A percentile compares a stretch with the other conserved stretches of the same genome.
phyloP scores from a whole-genome alignment of 257 asterid genomes.

The Nyctanthes arbortristis region DNA sequence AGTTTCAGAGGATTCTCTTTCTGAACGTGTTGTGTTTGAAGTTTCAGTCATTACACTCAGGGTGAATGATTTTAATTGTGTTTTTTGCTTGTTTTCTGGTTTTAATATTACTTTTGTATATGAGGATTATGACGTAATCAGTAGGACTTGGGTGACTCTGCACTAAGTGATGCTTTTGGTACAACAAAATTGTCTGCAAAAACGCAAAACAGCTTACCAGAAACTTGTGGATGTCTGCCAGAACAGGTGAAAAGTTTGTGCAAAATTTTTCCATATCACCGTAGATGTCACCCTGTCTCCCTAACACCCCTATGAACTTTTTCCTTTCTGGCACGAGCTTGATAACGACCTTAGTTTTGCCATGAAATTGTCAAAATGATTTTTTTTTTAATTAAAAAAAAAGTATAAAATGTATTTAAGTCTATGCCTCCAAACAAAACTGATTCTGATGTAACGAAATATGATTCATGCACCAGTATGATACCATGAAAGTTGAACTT shows the following conservation, averaged over 20 bases:
- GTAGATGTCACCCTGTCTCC: conserved; percentile 31
- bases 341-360: conserved; percentile 33
- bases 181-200: no score
- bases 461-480: background rate
- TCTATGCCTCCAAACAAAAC: background rate
- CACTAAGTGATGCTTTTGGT: no score
- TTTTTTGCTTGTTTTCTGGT: no score
- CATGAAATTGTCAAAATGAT: background rate
- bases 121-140: no score
- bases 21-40: no score
- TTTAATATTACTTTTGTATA: no score
- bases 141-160: no score
- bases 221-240: conserved; percentile 41
- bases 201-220: conserved; percentile 24
- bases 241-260: conserved; percentile 37
- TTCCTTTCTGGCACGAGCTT: conserved; percentile 52
- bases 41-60: no score
- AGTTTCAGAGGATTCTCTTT: no score
- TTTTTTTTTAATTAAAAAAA: no score
- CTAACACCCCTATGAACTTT: conserved; percentile 47
- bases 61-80: no score
- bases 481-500: conserved; percentile 45
- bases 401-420: no score
- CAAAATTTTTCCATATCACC: conserved; percentile 38
- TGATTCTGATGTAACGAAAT: background rate